Base-by-base conservation (phyloP, 169 alveolate species). In the Plasmodium berghei region DNA sequence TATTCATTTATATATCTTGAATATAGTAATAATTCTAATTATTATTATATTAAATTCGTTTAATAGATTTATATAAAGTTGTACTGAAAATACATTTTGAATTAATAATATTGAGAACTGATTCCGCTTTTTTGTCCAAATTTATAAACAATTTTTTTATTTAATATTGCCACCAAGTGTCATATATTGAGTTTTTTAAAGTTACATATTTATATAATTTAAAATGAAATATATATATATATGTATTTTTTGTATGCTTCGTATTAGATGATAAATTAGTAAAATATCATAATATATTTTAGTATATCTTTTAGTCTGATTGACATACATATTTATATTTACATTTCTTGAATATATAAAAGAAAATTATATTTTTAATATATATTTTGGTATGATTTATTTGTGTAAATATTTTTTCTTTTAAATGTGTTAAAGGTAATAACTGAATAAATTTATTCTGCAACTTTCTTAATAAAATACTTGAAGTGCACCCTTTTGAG, bases 401-500 rank as follows among this genome's bases (percentile, higher is more conserved):
- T 18, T 14, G 28, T 40, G 24, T 67, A 52, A 26, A 24, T 46
- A 24, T 72, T 63, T 63, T 63, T 63, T 54, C 42, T 42, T 72
- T 72, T 72, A 62, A 20, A 3, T 28, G 5, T 22, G 69, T 72
- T 61, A 72, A 45, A 16, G 22, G 62, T 49, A 58, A 16, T 24
- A 70, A 54, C 14, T 72, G 66, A 72, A 42, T 73, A 73, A 72
- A 73, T 73, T 73, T 73, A 73, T 46, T 73, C 87, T 73, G 87
- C 22, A 58, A 59, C 26, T 20, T 26, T 22, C 46, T 16, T 2
- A 56, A 55, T 55, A 73, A 73, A 73, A 58, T 58, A 2, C 26
- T 49, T 46, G n/a, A 26, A 73, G 59, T 58, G 70, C 72, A 73
- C 72, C 72, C 56, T 73, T 48, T 14, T 48, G 16, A 73, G 14